Conservation (phyloP, 768 basidiomycete genomes). For the Ephemerocybe angulata region DNA sequence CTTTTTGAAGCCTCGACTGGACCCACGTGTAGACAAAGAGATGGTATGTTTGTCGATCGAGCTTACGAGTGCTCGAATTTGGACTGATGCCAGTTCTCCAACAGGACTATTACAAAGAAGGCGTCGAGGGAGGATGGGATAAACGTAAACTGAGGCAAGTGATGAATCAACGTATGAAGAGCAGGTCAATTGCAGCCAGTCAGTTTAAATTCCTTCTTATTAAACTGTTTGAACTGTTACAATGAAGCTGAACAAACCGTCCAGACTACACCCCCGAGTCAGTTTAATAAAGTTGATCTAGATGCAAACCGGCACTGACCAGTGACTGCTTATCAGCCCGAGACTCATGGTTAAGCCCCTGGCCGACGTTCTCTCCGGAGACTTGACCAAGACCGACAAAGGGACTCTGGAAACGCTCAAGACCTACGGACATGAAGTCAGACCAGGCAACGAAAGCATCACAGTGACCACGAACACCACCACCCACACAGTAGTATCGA, state of each 20-base stretch:
- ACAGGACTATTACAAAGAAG: slow-evolving; percentile 28
- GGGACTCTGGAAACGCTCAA: slow-evolving; percentile 16
- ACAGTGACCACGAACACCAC: slow-evolving; percentile 24
- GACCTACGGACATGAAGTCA: slow-evolving; percentile 14
- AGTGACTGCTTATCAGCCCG: not conserved
- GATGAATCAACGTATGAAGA: slow-evolving; percentile 25
- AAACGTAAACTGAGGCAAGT: slow-evolving; percentile 25
- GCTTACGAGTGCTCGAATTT: not conserved
- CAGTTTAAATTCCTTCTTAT: slow-evolving; percentile 2
- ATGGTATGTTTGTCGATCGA: not conserved
- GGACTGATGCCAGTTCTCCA: not conserved
- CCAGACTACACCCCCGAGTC: slow-evolving; percentile 7
- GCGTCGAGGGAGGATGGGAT: slow-evolving; percentile 24
- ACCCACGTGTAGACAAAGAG: not conserved
- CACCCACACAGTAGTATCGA: slow-evolving; percentile 21
- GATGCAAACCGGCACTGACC: not conserved
- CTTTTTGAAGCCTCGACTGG: slow-evolving; percentile 6
- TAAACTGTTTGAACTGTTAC: too few species aligned
- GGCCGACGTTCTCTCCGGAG: slow-evolving; percentile 12
- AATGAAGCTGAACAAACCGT: not conserved
- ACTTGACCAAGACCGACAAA: slow-evolving; percentile 16
- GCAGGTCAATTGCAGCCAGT: slow-evolving; percentile 31
- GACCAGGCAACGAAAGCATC: slow-evolving; percentile 15
- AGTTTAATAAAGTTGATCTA: not conserved
- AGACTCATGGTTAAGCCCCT: not conserved